Conservation (phyloP, 495 filamentous ascomycete genomes). For the Penicillium macrosclerotiorum region DNA sequence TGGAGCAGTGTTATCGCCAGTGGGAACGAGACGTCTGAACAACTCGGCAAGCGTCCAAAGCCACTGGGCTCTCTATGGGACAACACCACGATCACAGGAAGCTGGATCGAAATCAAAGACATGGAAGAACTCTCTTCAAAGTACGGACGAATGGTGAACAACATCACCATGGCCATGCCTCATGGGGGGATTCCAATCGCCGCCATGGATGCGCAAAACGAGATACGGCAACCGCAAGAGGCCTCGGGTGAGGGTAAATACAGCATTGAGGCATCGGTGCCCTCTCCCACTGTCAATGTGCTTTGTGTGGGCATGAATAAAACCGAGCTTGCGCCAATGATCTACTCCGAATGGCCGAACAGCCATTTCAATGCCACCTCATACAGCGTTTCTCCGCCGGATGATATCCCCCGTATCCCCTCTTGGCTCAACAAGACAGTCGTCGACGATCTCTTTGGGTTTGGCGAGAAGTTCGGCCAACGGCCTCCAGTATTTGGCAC, state of each 20-base stretch:
- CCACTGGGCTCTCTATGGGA: constrained; percentile 59
- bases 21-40: constrained; percentile 33
- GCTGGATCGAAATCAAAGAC: constrained; percentile 57
- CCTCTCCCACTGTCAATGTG: constrained; percentile 64
- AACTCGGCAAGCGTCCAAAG: constrained; percentile 43
- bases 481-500: constrained; percentile 64
- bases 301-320: constrained; percentile 62
- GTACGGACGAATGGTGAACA: constrained; percentile 58
- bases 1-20: constrained; percentile 46
- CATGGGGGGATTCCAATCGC: constrained; percentile 65
- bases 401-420: constrained; percentile 23
- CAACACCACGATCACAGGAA: constrained; percentile 60
- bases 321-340: constrained; percentile 57
- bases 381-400: constrained; percentile 19
- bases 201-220: constrained; percentile 55
- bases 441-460: constrained; percentile 69
- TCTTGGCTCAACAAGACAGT: constrained; percentile 55
- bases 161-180: constrained; percentile 72
- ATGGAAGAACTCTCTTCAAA: constrained; percentile 43
- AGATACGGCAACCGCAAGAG: constrained; percentile 64
- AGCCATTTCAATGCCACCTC: constrained; percentile 34
- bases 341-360: constrained; percentile 58
- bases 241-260: constrained; percentile 65
- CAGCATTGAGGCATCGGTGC: constrained; percentile 59
- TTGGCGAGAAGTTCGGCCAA: constrained; percentile 48